phyloP scores from a whole-genome alignment of 2,329 filamentous ascomycete genomes.

The Apiospora marii region DNA sequence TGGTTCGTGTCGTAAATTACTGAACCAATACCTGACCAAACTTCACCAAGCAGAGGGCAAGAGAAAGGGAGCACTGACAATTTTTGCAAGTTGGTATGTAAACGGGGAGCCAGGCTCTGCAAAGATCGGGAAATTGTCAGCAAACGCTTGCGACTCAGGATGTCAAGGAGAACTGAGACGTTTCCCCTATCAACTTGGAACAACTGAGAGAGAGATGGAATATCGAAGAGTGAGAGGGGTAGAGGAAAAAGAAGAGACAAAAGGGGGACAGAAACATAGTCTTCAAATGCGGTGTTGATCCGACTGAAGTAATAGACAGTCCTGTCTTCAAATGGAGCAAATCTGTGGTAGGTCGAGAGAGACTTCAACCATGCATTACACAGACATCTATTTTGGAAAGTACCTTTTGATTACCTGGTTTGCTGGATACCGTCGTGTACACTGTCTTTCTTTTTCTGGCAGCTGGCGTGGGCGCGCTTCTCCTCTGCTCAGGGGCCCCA shows the following conservation, averaged over 20 bases:
- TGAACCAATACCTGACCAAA: conserved; percentile 36
- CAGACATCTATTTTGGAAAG: conserved; percentile 37
- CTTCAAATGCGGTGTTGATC: conserved; percentile 35
- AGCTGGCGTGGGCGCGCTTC: conserved; percentile 25
- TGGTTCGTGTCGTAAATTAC: conserved; percentile 40
- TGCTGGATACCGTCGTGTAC: conserved; percentile 24
- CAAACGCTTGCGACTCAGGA: conserved; percentile 36
- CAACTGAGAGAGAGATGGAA: conserved; percentile 30
- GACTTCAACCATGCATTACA: conserved; percentile 35
- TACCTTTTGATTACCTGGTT: conserved; percentile 35
- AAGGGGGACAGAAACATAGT: conserved; percentile 40
- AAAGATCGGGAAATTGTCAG: conserved; percentile 36
- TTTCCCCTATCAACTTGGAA: conserved; percentile 40
- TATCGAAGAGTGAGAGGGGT: conserved; percentile 35
- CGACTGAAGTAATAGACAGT: conserved; percentile 30
- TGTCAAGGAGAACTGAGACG: conserved; percentile 39
- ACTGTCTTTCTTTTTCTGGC: conserved; percentile 27
- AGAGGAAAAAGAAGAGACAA: conserved; percentile 35
- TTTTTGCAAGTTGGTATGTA: conserved; percentile 26
- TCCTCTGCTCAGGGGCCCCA: not conserved
- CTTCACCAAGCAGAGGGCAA: conserved; percentile 4
- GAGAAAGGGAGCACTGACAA: conserved; percentile 22
- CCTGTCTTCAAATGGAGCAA: conserved; percentile 27
- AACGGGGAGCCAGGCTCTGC: conserved; percentile 35
- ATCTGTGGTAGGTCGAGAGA: conserved; percentile 38